Percentiles rank a stretch among this genome's conserved stretches.
These are phyloP conservation scores for Rhizophagus prolifer DNA, from an alignment of 192 early-diverging fungal genomes.

Conservation along the genomic window DNA sequence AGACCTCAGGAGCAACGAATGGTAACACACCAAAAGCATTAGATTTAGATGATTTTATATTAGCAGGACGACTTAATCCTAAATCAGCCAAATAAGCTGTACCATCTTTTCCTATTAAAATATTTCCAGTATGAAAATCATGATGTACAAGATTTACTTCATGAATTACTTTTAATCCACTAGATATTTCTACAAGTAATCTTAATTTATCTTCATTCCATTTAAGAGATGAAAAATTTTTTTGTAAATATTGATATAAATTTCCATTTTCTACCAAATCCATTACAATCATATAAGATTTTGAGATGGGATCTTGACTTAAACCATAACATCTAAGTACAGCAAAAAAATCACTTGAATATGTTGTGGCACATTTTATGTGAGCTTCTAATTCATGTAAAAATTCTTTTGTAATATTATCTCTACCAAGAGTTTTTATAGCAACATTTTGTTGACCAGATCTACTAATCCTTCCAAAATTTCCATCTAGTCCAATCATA, in stretches of 20 bases:
- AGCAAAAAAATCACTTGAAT: neutral
- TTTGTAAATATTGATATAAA: conserved; percentile 37
- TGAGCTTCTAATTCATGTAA: neutral
- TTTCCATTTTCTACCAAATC: conserved; percentile 36
- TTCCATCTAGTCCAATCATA: neutral
- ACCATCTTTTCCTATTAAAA: conserved; percentile 4
- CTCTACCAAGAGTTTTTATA: neutral
- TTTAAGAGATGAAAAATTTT: conserved; percentile 30
- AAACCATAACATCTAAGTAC: conserved; percentile 8
- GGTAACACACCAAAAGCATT: conserved; percentile 35
- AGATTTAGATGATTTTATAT: neutral
- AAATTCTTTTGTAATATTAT: neutral
- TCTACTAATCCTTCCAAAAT: neutral
- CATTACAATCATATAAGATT: conserved; percentile 39
- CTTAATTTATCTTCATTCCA: conserved; percentile 34
- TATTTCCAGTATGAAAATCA: conserved; percentile 35
- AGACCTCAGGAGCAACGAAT: conserved; percentile 42
- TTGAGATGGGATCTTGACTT: conserved; percentile 15
- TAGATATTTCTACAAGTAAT: conserved; percentile 35
- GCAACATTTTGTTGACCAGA: neutral
- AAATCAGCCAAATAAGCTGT: conserved; percentile 31
- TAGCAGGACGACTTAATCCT: conserved; percentile 31
- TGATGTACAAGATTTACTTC: conserved; percentile 40
- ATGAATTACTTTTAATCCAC: conserved; percentile 43
- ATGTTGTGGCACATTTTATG: neutral